phyloP scores from a whole-genome alignment of 345 rosid species.

The Populus ilicifolia region DNA sequence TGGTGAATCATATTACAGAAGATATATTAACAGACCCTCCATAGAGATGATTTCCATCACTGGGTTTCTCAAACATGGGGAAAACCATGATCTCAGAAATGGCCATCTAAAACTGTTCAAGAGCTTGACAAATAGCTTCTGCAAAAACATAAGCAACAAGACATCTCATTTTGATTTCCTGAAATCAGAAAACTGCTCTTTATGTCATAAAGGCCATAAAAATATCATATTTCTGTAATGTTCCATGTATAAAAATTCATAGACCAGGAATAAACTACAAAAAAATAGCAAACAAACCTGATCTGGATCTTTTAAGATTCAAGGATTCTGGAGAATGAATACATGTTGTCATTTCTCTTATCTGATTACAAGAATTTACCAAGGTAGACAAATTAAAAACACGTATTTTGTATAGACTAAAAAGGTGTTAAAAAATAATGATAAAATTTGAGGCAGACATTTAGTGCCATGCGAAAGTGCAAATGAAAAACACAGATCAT shows the following conservation, averaged over 20 bases:
- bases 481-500: background rate
- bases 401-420: background rate
- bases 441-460: background rate
- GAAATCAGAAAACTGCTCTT: background rate
- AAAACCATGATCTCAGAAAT: background rate
- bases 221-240: no score
- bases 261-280: background rate
- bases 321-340: slow-evolving; percentile 39
- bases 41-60: background rate
- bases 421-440: background rate
- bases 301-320: slow-evolving; percentile 48
- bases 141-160: background rate
- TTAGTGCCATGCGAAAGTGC: background rate
- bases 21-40: background rate
- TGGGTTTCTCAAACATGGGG: background rate
- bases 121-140: background rate
- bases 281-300: slow-evolving; percentile 37
- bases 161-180: background rate
- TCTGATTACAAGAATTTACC: slow-evolving; percentile 29
- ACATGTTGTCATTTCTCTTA: slow-evolving; percentile 10
- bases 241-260: no score
- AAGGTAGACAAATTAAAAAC: slow-evolving; percentile 12
- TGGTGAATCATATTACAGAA: slow-evolving; percentile 6
- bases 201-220: no score
- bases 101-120: background rate